Base-by-base conservation (phyloP, 805 yeast genomes). In the Starmerella apicola region DNA sequence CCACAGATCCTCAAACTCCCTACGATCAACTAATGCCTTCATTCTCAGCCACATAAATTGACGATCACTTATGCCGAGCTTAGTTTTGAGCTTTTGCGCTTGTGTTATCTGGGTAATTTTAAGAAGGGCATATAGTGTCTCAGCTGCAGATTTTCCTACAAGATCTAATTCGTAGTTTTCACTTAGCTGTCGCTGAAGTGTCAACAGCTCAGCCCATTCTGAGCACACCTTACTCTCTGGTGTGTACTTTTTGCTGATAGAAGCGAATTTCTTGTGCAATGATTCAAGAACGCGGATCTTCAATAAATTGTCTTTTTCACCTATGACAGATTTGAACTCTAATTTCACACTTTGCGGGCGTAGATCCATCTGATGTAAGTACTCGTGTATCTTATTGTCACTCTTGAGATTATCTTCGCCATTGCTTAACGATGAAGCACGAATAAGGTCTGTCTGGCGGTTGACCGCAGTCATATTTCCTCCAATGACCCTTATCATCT, bases 401-500 rank as follows among this genome's bases (percentile, higher is more conserved):
- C 42, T 49, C 13, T 20, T 54, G 28, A 13, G 34, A 28, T 13
- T 7, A 7, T 12, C 8, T 13, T 15, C 16, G 7, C 10, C 12
- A 8, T 12, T 10, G 9, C 22, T n/a, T 9, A 9, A 13, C 52
- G 49, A 19, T 13, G 34, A 13, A 1, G 42, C 35, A 21, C 31
- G 22, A 1, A 43, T 36, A 18, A 54, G 61, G 47, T 44, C 57
- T 27, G 61, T 61, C 39, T 71, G 70, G 4, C 67, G 51, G 6
- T 61, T 60, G 2, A 64, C 51, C 1, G 73, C 70, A 39, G 62
- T 48, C 31, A 65, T 57, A 48, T 62, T 60, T 42, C 66, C 63
- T 48, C 72, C 75, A 34, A 88, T 55, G 3, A 80, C 49, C 46
- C 77, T 74, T 59, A 79, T 79, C 45, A 88, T 77, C 36, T 77